These are phyloP conservation scores for Phytophthora pseudosyringae DNA, from an alignment of 352 stramenopile species.

Conservation along the genomic window DNA sequence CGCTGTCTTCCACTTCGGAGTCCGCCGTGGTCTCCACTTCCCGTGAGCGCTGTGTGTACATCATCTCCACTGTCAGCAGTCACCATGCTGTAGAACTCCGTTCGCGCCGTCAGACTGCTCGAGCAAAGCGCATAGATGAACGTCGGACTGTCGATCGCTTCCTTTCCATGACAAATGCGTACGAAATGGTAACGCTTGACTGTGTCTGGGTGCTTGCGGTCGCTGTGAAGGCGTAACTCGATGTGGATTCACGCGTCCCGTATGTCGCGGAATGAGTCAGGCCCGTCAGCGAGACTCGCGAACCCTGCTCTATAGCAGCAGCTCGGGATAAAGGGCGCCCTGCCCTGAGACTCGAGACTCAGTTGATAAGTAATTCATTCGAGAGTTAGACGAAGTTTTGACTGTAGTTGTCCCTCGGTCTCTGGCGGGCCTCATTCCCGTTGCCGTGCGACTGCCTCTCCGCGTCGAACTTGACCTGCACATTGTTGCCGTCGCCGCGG, in stretches of 20 bases:
- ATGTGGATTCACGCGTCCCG: background rate
- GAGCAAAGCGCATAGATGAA: slow-evolving; percentile 16
- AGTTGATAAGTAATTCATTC: slow-evolving; percentile 20
- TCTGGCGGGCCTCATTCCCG: slow-evolving; percentile 12
- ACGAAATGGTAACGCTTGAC: background rate
- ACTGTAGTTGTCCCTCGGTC: slow-evolving; percentile 50
- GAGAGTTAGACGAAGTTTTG: slow-evolving; percentile 55
- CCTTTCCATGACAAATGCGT: slow-evolving; percentile 3
- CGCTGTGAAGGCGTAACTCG: background rate
- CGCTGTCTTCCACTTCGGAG: background rate
- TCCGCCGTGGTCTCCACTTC: background rate
- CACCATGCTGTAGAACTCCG: background rate
- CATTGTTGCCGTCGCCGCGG: slow-evolving; percentile 20
- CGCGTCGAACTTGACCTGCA: slow-evolving; percentile 17
- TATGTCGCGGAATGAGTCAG: slow-evolving; percentile 2
- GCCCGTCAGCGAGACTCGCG: background rate
- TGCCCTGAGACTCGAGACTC: background rate
- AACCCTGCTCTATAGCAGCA: background rate
- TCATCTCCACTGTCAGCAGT: too few species aligned
- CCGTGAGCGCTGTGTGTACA: background rate
- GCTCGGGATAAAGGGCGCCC: background rate
- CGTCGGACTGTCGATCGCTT: slow-evolving; percentile 11
- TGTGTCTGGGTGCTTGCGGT: background rate
- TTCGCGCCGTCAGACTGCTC: slow-evolving; percentile 19
- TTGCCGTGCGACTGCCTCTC: slow-evolving; percentile 15